A percentile compares a stretch with the other conserved stretches of the same genome.
Conservation (phyloP, 257 asterid genomes). For the Gentiana straminea region DNA sequence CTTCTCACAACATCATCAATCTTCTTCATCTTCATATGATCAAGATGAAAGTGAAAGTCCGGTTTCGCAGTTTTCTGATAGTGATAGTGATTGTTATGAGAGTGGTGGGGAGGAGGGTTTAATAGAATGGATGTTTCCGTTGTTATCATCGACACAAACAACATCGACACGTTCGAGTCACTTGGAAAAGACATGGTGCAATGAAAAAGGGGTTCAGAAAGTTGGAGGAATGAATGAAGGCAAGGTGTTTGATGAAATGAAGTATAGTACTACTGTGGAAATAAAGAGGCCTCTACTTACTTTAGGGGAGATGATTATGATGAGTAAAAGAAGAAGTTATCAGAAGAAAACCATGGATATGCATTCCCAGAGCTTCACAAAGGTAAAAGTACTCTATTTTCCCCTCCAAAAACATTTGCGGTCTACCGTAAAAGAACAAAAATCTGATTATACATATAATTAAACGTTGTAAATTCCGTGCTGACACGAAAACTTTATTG, state of each 20-base stretch:
- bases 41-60: conserved; percentile 22
- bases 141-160: conserved; percentile 20
- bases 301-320: conserved; percentile 83
- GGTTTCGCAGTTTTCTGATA: conserved; percentile 42
- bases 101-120: conserved; percentile 59
- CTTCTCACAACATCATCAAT: conserved; percentile 12
- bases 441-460: not conserved
- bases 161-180: conserved; percentile 10
- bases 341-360: conserved; percentile 40
- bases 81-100: conserved; percentile 41
- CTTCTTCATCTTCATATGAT: conserved; percentile 5
- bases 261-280: conserved; percentile 18
- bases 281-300: conserved; percentile 42
- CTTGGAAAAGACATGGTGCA: conserved; percentile 16
- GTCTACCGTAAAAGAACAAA: not conserved
- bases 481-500: not conserved
- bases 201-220: conserved; percentile 15
- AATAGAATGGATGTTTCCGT: conserved; percentile 83
- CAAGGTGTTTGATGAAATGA: conserved; percentile 21
- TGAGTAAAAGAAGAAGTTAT: conserved; percentile 83
- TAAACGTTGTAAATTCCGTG: no score
- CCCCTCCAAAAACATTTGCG: not conserved
- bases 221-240: conserved; percentile 10
- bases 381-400: conserved; percentile 28
- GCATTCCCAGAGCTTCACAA: conserved; percentile 32